These are phyloP conservation scores for Dacryopinax spathularia DNA, from an alignment of 768 basidiomycete genomes.

Conservation along the genomic window DNA sequence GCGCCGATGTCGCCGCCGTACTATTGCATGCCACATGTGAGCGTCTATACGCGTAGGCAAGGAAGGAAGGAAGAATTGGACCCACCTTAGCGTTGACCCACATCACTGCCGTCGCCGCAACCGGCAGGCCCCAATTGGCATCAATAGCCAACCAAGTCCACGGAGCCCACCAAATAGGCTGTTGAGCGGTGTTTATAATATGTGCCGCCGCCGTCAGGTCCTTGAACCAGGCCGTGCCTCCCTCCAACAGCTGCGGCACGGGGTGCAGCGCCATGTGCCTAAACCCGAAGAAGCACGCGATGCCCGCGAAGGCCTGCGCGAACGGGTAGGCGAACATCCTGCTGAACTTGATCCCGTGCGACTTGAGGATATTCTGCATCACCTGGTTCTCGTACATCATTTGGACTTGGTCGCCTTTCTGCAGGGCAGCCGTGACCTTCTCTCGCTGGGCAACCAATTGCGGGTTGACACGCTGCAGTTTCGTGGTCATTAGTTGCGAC, in stretches of 20 bases:
- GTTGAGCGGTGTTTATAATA: constrained; percentile 3
- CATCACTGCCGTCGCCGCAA: constrained; percentile 33
- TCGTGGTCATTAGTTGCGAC: constrained; percentile 42
- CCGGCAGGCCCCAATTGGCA: constrained; percentile 32
- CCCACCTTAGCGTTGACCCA: constrained; percentile 55
- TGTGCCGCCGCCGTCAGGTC: constrained; percentile 63
- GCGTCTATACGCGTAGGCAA: constrained; percentile 36
- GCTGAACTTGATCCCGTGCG: constrained; percentile 30
- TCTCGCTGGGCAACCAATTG: constrained; percentile 42
- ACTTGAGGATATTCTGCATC: background rate
- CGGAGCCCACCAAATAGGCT: background rate
- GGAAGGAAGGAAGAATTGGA: constrained; percentile 45
- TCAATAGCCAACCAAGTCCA: constrained; percentile 20
- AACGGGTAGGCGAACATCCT: constrained; percentile 48
- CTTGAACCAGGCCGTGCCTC: constrained; percentile 57
- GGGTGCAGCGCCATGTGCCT: constrained; percentile 57
- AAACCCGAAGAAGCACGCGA: constrained; percentile 74
- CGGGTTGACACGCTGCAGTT: constrained; percentile 44
- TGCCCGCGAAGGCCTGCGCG: constrained; percentile 57
- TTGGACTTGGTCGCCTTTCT: constrained; percentile 26
- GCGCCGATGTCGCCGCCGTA: background rate
- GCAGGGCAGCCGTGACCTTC: constrained; percentile 33
- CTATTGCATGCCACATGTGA: constrained; percentile 30
- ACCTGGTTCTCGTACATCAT: constrained; percentile 32
- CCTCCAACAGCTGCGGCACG: constrained; percentile 57